These are phyloP conservation scores for Penicillium pancosmium DNA, from an alignment of 495 filamentous ascomycete genomes.

Conservation along the genomic window DNA sequence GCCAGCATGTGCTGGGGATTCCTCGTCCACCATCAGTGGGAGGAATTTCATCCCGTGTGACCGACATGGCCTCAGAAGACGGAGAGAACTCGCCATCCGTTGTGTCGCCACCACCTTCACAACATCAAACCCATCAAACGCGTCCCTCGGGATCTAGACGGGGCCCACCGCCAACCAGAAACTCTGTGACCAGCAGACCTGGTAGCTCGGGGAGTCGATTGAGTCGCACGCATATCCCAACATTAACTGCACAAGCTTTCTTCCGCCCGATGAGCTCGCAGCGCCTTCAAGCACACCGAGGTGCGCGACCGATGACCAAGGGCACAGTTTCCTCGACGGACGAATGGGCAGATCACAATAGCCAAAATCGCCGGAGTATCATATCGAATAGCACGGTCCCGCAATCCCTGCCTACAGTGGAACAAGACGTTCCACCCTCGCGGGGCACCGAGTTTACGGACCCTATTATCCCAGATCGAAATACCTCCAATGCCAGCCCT, in stretches of 20 bases:
- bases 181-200: conserved; percentile 54
- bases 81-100: conserved; percentile 46
- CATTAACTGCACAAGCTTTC: conserved; percentile 85
- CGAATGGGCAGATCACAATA: conserved; percentile 46
- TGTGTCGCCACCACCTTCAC: conserved; percentile 45
- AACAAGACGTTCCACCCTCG: conserved; percentile 67
- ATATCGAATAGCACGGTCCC: conserved; percentile 47
- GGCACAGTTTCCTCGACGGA: conserved; percentile 44
- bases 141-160: conserved; percentile 52
- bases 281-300: conserved; percentile 87
- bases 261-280: conserved; percentile 97
- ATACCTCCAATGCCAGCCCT: conserved; percentile 75
- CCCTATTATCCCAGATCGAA: conserved; percentile 59
- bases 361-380: conserved; percentile 53
- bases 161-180: conserved; percentile 46
- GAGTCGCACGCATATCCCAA: conserved; percentile 86
- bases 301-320: conserved; percentile 53
- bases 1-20: conserved; percentile 41
- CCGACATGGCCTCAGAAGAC: conserved; percentile 67
- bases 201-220: conserved; percentile 70
- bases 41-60: conserved; percentile 84
- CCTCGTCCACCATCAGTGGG: conserved; percentile 50
- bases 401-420: conserved; percentile 46
- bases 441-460: conserved; percentile 81
- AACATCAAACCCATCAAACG: conserved; percentile 51